A percentile compares a stretch with the other conserved stretches of the same genome.
Conservation (phyloP, 1,284 basidiomycete genomes). For the Malassezia japonica region DNA sequence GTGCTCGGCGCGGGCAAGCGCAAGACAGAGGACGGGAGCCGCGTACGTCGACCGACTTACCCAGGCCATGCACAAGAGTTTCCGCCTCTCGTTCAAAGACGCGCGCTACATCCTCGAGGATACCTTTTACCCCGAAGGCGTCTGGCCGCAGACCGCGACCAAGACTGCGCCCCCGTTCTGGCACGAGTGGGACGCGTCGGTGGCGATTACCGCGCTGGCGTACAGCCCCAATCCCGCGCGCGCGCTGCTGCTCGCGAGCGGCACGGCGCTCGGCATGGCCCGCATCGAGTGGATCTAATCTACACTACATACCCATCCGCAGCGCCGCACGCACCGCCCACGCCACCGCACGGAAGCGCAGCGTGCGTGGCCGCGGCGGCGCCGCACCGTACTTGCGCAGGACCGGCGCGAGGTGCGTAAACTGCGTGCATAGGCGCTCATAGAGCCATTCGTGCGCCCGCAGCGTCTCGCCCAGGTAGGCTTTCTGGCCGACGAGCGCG, state of each 20-base stretch:
- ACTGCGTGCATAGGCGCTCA: neutral
- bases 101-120: neutral
- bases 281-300: slow-evolving; percentile 8
- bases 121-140: slow-evolving; percentile 12
- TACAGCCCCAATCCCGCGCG: neutral
- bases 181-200: slow-evolving; percentile 11
- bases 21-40: slow-evolving; percentile 6
- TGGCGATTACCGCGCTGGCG: slow-evolving; percentile 1
- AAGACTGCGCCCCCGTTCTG: neutral
- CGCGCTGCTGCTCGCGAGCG: slow-evolving; percentile 10
- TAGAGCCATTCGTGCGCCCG: slow-evolving; percentile 14
- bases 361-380: neutral
- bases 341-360: slow-evolving; percentile 1
- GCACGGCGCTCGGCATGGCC: slow-evolving; percentile 9
- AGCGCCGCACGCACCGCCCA: slow-evolving; percentile 7
- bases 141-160: neutral
- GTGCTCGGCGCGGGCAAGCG: slow-evolving; percentile 7
- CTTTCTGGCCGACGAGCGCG: slow-evolving; percentile 11
- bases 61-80: slow-evolving; percentile 16
- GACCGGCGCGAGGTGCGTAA: neutral
- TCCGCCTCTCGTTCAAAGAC: slow-evolving; percentile 5
- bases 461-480: slow-evolving; percentile 5
- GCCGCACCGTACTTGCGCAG: neutral
- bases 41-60: no score
- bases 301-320: neutral